Percentiles rank a stretch among this genome's conserved stretches.
Evolutionary conservation across 129 eudicot genomes (phyloP).

Genomic region (Centella asiatica): DNA sequence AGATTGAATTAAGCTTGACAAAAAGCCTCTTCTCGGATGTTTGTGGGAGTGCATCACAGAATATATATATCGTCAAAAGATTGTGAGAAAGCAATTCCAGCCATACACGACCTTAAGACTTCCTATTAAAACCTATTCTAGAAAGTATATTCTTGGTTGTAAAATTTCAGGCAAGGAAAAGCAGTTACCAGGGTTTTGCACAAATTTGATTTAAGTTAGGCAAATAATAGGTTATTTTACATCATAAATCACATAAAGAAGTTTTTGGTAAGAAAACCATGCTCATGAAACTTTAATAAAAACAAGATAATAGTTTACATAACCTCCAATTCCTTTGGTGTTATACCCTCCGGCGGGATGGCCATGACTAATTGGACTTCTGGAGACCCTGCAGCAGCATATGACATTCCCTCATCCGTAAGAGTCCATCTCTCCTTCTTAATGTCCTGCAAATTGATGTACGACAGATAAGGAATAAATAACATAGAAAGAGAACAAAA

Average conservation of each 20-base stretch:
- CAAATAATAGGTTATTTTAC: not conserved
- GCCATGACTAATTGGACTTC: conserved; percentile 66
- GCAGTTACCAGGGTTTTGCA: no score
- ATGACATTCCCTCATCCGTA: conserved; percentile 66
- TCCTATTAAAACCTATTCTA: not conserved
- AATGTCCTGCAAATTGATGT: conserved; percentile 59
- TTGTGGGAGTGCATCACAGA: not conserved
- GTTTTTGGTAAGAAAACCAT: not conserved
- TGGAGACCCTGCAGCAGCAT: conserved; percentile 82
- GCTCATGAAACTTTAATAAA: not conserved
- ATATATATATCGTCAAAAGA: not conserved
- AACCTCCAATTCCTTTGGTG: conserved; percentile 72
- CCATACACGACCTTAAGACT: not conserved
- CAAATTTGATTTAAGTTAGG: not conserved
- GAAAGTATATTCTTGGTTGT: not conserved
- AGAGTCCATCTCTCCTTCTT: conserved; percentile 82
- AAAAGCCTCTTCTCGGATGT: not conserved
- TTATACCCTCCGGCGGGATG: conserved; percentile 76
- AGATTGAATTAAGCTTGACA: no score
- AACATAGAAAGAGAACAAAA: no score
- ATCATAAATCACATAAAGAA: no score
- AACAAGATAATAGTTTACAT: not conserved
- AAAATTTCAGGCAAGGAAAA: not conserved
- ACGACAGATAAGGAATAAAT: no score
- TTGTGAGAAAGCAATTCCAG: not conserved